Evolutionary conservation across 169 alveolate species (phyloP), one percentile per base, ranked within the genome.

Genomic region (Cryptosporidium ubiquitum): DNA sequence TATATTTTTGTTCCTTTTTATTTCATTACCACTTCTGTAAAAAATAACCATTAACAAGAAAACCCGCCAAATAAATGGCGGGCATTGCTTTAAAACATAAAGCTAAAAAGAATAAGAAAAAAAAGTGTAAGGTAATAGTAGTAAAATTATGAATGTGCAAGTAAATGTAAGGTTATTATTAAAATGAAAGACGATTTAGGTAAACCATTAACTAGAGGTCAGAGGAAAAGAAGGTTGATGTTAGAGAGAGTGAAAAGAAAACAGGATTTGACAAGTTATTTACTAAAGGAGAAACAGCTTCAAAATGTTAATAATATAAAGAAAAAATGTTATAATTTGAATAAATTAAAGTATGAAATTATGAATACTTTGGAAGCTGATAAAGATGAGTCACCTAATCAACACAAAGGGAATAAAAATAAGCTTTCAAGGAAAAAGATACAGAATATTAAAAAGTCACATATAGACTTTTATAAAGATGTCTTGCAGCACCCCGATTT

Each of bases 131-230:
- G n/a, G n/a, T n/a, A n/a, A n/a, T n/a, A n/a, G 66, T 12, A 26
- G n/a, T 55, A 31, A 55, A 55, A 55, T 6, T 7, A 4, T 55
- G 66, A 55, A 31, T 44, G 16, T 6, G 1, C 42, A 3, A 47
- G 16, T 47, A 47, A 47, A 47, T 47, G 18, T 9, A n/a, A 23
- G 66, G 66, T 23, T 0, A 23, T 6, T 55, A 16, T 55, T 55
- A 7, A 23, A 14, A 47, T 14, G 18, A 23, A 55, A n/a, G 66
- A 55, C 4, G 12, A 33, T 66, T 20, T 31, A 9, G 73, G 26
- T 18, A 35, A 12, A 58, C 85, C 89, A 9, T 79, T 79, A 49
- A 61, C 79, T 7, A 37, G 89, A 20, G 89, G 89, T 1, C 89
- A 79, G 37, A 79, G 89, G 14, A 79, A 79, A 29, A 79, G 89